Evolutionary conservation across 2,329 filamentous ascomycete species (phyloP).

Genomic region (Penicillium sp.): DNA sequence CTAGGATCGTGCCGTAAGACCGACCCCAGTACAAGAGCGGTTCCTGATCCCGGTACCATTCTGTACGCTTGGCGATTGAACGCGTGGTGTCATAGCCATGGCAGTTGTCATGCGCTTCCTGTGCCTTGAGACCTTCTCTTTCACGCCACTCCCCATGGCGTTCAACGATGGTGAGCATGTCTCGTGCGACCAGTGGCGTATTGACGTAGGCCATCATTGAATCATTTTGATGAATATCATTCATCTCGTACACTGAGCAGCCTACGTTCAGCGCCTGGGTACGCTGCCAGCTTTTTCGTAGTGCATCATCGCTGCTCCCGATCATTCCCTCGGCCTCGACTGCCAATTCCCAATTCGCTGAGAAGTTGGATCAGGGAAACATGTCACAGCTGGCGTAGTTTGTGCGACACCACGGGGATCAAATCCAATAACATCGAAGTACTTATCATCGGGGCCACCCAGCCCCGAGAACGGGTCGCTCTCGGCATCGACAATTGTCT

Average conservation of each 20-base stretch:
- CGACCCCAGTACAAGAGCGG: constrained; percentile 44
- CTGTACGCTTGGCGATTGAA: constrained; percentile 25
- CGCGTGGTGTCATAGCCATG: constrained; percentile 22
- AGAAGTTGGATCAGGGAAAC: constrained; percentile 36
- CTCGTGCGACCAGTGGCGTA: constrained; percentile 34
- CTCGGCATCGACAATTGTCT: constrained; percentile 40
- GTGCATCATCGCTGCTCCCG: constrained; percentile 29
- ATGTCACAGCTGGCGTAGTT: constrained; percentile 42
- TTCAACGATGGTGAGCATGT: constrained; percentile 40
- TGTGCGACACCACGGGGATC: constrained; percentile 47
- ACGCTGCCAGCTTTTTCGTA: constrained; percentile 36
- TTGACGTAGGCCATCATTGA: constrained; percentile 34
- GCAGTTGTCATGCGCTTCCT: constrained; percentile 13
- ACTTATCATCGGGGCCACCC: constrained; percentile 16
- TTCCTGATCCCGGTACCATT: constrained; percentile 31
- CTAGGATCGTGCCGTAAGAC: constrained; percentile 49
- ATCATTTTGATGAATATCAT: constrained; percentile 18
- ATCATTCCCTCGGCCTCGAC: constrained; percentile 37
- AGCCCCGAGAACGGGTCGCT: constrained; percentile 14
- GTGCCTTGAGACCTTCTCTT: constrained; percentile 29
- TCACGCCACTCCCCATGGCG: constrained; percentile 42
- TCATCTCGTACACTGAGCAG: constrained; percentile 29
- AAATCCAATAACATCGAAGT: constrained; percentile 47
- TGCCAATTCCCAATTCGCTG: constrained; percentile 36
- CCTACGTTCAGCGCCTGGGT: constrained; percentile 31